Conservation (phyloP, 208 protist species). For the Trypanosoma theileri region DNA sequence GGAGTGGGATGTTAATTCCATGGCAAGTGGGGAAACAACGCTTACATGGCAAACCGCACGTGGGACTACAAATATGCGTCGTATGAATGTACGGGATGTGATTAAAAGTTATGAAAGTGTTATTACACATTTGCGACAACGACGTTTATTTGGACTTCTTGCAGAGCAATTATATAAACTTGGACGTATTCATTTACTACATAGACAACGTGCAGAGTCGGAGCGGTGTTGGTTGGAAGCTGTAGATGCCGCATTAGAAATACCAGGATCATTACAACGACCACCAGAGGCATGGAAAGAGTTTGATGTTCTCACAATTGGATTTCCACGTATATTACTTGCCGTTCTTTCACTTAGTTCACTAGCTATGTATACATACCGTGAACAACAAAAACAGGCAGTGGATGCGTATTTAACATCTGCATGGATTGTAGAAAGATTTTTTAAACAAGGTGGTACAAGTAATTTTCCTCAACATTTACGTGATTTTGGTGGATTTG, state of each 20-base stretch:
- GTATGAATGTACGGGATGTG: slow-evolving; percentile 35
- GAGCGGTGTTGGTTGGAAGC: slow-evolving; percentile 67
- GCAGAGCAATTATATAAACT: slow-evolving; percentile 75
- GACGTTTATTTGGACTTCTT: slow-evolving; percentile 55
- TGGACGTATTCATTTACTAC: slow-evolving; percentile 49
- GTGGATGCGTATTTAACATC: slow-evolving; percentile 57
- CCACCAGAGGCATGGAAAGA: slow-evolving; percentile 3
- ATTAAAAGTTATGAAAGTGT: slow-evolving; percentile 46
- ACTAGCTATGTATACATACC: slow-evolving; percentile 66
- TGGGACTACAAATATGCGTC: background rate
- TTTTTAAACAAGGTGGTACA: slow-evolving; percentile 37
- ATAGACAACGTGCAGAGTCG: slow-evolving; percentile 41
- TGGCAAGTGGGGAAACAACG: background rate
- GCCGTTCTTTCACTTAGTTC: slow-evolving; percentile 49
- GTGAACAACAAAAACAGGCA: slow-evolving; percentile 47
- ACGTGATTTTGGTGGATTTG: slow-evolving; percentile 45
- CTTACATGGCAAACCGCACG: too few species aligned
- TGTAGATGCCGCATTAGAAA: slow-evolving; percentile 64
- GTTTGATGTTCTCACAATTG: slow-evolving; percentile 20
- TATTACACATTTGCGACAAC: slow-evolving; percentile 43
- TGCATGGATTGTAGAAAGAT: slow-evolving; percentile 38
- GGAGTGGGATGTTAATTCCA: background rate
- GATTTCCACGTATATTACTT: slow-evolving; percentile 43
- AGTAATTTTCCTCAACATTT: slow-evolving; percentile 29
- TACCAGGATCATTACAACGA: slow-evolving; percentile 49